Evolutionary conservation across 768 basidiomycete species (phyloP).

Genomic region (Pisolithus marmoratus): DNA sequence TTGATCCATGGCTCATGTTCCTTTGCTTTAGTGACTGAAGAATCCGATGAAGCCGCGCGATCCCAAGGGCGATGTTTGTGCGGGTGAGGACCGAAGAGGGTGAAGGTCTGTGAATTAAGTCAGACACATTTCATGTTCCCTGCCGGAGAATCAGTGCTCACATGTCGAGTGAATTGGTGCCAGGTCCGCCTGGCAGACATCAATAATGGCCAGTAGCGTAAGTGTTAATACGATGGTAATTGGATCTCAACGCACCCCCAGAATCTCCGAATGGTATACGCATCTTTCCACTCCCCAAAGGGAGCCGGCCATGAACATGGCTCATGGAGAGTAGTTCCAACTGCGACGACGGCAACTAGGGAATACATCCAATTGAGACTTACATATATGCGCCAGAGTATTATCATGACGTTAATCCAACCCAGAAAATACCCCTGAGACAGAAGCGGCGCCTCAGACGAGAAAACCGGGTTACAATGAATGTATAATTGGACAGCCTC

Average conservation of each 20-base stretch:
- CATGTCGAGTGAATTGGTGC: neutral
- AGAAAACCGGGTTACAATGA: neutral
- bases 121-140: neutral
- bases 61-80: neutral
- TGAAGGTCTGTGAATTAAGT: neutral
- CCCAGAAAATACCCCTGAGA: neutral
- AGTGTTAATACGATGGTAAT: no score
- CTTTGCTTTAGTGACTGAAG: neutral
- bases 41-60: neutral
- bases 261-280: neutral
- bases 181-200: neutral
- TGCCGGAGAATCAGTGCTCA: neutral
- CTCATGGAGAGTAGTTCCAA: neutral
- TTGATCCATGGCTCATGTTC: neutral
- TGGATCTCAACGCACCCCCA: neutral
- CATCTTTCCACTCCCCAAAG: neutral
- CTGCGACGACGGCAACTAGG: neutral
- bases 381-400: neutral
- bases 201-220: no score
- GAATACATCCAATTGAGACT: neutral
- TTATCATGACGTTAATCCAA: neutral
- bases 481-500: slow-evolving; percentile 1
- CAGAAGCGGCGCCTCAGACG: neutral
- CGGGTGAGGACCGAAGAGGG: neutral
- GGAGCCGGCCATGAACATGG: neutral